A percentile compares a stretch with the other conserved stretches of the same genome.
phyloP scores from a whole-genome alignment of 441 rosid genomes.

The Mallotus japonicus region DNA sequence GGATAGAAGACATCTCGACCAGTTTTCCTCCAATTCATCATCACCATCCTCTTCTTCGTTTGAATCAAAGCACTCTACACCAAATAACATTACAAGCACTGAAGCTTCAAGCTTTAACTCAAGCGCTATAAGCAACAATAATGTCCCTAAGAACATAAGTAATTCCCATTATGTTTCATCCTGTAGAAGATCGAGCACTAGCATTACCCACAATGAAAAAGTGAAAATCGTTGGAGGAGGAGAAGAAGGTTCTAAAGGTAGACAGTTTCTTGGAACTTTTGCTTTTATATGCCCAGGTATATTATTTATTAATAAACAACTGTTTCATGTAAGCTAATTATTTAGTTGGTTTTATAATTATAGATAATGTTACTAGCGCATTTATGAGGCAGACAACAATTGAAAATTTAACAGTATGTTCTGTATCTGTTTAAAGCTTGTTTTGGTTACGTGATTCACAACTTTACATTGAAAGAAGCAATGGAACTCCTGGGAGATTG shows the following conservation, averaged over 20 bases:
- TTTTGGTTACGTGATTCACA: not conserved
- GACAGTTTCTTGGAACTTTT: constrained; percentile 57
- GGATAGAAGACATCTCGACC: constrained; percentile 18
- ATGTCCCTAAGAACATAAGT: constrained; percentile 9
- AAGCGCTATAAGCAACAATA: constrained; percentile 2
- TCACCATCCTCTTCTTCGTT: not conserved
- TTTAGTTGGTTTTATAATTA: not conserved
- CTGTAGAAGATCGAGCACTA: constrained; percentile 12
- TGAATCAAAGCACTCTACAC: not conserved
- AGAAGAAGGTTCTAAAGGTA: constrained; percentile 16
- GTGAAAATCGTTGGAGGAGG: not conserved
- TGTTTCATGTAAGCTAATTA: not conserved
- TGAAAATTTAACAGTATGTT: not conserved
- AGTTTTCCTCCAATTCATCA: not conserved
- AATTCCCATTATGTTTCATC: not conserved
- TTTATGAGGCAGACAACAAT: not conserved
- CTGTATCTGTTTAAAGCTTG: no score
- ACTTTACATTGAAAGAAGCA: not conserved
- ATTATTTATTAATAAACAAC: not conserved
- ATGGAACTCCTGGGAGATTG: not conserved
- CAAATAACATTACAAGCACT: not conserved
- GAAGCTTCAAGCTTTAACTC: constrained; percentile 7
- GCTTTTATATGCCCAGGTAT: constrained; percentile 88
- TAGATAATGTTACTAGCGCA: not conserved
- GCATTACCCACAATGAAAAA: not conserved